Base-by-base conservation (phyloP, 768 basidiomycete species). In the Tulasnella sp. region DNA sequence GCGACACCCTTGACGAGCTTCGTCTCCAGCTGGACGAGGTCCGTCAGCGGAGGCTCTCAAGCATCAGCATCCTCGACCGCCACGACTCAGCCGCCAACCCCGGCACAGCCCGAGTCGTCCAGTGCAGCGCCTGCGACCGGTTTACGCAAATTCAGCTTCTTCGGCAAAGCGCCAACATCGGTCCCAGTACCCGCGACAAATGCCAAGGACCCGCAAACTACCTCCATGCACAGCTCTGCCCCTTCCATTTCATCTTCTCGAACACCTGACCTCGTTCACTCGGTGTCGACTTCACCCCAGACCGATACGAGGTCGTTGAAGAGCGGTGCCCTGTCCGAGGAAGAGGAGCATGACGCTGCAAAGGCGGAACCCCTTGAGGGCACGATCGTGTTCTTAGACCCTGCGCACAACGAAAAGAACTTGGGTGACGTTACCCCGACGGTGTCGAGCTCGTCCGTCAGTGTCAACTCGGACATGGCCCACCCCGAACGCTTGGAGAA, bases 21-120 rank as follows among this genome's bases (percentile, higher is more conserved):
- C 23, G 79, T 77, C n/a, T 73, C 74, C 16, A 77, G 48, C 48
- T 78, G 77, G 77, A 78, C 77, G 46, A 78, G 73, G 71, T 73
- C 72, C 15, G 77, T 77, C 13, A 74, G 29, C 23, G 61, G 61
- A 67, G 29, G 61, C 13, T 26, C 61, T 67, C 61, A 67, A 67
- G 48, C 48, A 18, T n/a, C 61, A 16, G 29, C 39, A 7, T 5
- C 4, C 44, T 37, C 44, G 46, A 3, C 73, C 0, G 6, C 73
- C 5, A 46, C 73, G 3, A 26, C 73, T n/a, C 40, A 42, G 72
- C 55, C 55, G 44, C 0, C 73, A 26, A 39, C 75, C 55, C 75
- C 51, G 26, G 26, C 46, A 61, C 26, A 51, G 18, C 75, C 48
- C 32, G 51, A 51, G 48, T 3, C 48, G 5, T 15, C 73, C 7